A percentile compares a stretch with the other conserved stretches of the same genome.
These are phyloP conservation scores for Cutaneotrichosporon sp. DNA, from an alignment of 1,284 basidiomycete species.

Conservation along the genomic window DNA sequence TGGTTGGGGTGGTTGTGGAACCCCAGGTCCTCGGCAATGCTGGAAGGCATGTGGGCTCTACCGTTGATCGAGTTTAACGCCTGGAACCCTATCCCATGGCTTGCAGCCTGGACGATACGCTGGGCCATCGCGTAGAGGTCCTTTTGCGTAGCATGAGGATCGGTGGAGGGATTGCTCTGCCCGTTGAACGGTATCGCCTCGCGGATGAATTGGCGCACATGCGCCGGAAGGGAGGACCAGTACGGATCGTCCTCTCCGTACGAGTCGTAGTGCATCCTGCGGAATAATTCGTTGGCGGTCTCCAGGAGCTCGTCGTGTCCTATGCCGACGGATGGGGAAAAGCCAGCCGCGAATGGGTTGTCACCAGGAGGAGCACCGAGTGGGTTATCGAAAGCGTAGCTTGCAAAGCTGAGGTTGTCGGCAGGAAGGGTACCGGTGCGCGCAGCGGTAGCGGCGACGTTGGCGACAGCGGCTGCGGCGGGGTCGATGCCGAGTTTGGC, in stretches of 20 bases:
- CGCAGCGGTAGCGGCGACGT: slow-evolving; percentile 4
- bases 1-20: slow-evolving; percentile 57
- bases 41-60: slow-evolving; percentile 35
- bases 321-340: slow-evolving; percentile 43
- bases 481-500: slow-evolving; percentile 6
- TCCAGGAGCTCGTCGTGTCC: slow-evolving; percentile 53
- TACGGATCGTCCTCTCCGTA: slow-evolving; percentile 60
- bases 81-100: slow-evolving; percentile 57
- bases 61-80: slow-evolving; percentile 38
- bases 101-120: slow-evolving; percentile 60
- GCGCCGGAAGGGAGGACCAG: slow-evolving; percentile 60
- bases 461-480: background rate
- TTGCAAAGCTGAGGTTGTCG: slow-evolving; percentile 26
- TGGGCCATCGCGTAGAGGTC: slow-evolving; percentile 68
- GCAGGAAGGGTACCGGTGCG: slow-evolving; percentile 3
- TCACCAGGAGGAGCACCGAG: slow-evolving; percentile 22
- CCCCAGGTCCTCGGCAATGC: slow-evolving; percentile 56
- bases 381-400: slow-evolving; percentile 22
- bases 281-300: slow-evolving; percentile 54
- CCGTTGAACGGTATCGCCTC: slow-evolving; percentile 58
- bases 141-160: slow-evolving; percentile 42
- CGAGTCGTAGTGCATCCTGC: slow-evolving; percentile 52
- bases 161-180: slow-evolving; percentile 34
- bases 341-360: slow-evolving; percentile 32
- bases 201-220: slow-evolving; percentile 60